Percentiles rank a stretch among this genome's conserved stretches.
phyloP scores from a whole-genome alignment of 2,329 filamentous ascomycete species.

The Huntiella abstrusa region DNA sequence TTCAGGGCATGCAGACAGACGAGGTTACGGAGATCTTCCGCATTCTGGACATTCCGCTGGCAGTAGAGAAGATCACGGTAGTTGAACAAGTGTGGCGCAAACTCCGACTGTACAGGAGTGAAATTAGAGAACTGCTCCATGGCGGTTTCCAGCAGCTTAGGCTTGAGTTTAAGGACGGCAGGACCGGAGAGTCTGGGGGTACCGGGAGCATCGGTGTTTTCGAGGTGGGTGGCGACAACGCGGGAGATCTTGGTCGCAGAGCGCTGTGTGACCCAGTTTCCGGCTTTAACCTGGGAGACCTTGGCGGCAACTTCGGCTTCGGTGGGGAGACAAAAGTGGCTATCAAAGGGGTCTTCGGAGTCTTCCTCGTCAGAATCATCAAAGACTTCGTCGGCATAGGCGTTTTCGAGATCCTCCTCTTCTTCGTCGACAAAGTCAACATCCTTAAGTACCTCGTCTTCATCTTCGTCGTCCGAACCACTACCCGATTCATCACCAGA shows the following conservation, averaged over 20 bases:
- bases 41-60: constrained; percentile 49
- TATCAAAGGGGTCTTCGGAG: constrained; percentile 54
- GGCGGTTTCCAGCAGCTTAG: constrained; percentile 41
- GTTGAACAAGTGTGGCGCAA: constrained; percentile 58
- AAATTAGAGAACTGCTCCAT: constrained; percentile 37
- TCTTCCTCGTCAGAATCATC: constrained; percentile 33
- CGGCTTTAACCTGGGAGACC: constrained; percentile 30
- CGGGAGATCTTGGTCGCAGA: constrained; percentile 27
- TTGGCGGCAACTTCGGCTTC: constrained; percentile 36
- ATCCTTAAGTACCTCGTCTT: constrained; percentile 21
- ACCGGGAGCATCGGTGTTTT: constrained; percentile 11
- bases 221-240: constrained; percentile 28
- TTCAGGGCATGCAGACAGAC: constrained; percentile 73
- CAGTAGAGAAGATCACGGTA: constrained; percentile 70
- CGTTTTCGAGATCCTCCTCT: constrained; percentile 26
- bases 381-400: constrained; percentile 17
- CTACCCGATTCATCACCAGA: constrained; percentile 7
- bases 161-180: constrained; percentile 45
- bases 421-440: constrained; percentile 18
- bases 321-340: constrained; percentile 55
- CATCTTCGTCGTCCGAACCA: constrained; percentile 14
- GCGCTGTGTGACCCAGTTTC: constrained; percentile 33
- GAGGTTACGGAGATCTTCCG: constrained; percentile 48
- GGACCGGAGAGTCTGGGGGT: constrained; percentile 20
- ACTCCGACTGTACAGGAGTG: constrained; percentile 38